phyloP scores from a whole-genome alignment of 192 early-diverging fungal genomes.

The Blastocladiella britannica region DNA sequence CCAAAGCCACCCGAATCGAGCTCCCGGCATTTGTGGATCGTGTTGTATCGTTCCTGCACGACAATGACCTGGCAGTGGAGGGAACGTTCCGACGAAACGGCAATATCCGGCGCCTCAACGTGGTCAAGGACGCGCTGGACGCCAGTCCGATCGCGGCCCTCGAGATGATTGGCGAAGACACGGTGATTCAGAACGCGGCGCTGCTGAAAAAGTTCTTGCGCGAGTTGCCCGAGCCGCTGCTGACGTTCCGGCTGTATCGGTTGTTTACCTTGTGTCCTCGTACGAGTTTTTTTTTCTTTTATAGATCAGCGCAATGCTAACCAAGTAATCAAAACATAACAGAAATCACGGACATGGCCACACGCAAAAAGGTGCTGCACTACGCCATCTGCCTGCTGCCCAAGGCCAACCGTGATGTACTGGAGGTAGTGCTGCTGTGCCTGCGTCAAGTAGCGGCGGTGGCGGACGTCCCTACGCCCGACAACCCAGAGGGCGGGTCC shows the following conservation, averaged over 20 bases:
- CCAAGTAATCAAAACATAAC: too few relatives aligned
- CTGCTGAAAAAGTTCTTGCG: slow-evolving; percentile 89
- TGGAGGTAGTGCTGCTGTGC: slow-evolving; percentile 77
- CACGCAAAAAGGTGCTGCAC: slow-evolving; percentile 50
- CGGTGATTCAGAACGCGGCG: slow-evolving; percentile 81
- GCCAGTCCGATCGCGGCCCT: slow-evolving; percentile 44
- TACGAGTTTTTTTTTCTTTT: slow-evolving; percentile 7
- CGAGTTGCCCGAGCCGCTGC: slow-evolving; percentile 82
- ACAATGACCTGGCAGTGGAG: slow-evolving; percentile 58
- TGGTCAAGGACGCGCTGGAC: slow-evolving; percentile 65
- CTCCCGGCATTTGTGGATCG: slow-evolving; percentile 74
- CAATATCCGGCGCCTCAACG: slow-evolving; percentile 77
- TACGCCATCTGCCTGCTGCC: slow-evolving; percentile 68
- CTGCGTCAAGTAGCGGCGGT: slow-evolving; percentile 66
- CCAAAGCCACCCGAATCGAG: slow-evolving; percentile 38
- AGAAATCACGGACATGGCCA: slow-evolving; percentile 21
- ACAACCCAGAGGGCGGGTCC: slow-evolving; percentile 38
- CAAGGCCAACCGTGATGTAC: slow-evolving; percentile 71
- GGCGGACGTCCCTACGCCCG: slow-evolving; percentile 31
- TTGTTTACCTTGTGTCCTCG: slow-evolving; percentile 65
- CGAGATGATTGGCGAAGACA: slow-evolving; percentile 42
- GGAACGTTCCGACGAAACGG: slow-evolving; percentile 97
- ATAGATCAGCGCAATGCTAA: slow-evolving; percentile 18
- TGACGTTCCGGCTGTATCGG: slow-evolving; percentile 71
- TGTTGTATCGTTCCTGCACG: slow-evolving; percentile 50